A percentile compares a stretch with the other conserved stretches of the same genome.
These are phyloP conservation scores for Penicillium roqueforti DNA, from an alignment of 495 filamentous ascomycete genomes.

Conservation along the genomic window DNA sequence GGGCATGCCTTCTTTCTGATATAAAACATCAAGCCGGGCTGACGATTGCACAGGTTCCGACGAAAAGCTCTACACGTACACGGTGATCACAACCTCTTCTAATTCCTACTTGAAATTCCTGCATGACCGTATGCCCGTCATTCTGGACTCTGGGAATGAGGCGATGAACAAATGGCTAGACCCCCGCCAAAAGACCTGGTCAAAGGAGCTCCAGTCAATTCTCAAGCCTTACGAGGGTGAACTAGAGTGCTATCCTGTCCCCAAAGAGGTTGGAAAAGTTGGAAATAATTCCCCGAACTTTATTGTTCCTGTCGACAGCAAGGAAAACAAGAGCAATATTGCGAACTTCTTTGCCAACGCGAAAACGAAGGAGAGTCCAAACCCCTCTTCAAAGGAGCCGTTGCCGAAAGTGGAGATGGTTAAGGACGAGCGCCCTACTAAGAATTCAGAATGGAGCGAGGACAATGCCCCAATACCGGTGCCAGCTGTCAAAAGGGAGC, in stretches of 20 bases:
- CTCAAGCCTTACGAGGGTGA: slow-evolving; percentile 75
- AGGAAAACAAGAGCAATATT: slow-evolving; percentile 86
- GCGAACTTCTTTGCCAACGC: slow-evolving; percentile 80
- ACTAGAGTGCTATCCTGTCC: slow-evolving; percentile 80
- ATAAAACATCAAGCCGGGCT: not conserved
- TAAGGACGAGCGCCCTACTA: slow-evolving; percentile 24
- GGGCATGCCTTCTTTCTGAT: slow-evolving; percentile 39
- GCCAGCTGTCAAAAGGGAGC: slow-evolving; percentile 56
- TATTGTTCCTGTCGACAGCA: slow-evolving; percentile 74
- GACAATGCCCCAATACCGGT: slow-evolving; percentile 46
- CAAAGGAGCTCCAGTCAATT: slow-evolving; percentile 67
- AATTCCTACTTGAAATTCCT: slow-evolving; percentile 76
- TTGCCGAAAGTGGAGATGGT: slow-evolving; percentile 17
- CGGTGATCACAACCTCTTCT: slow-evolving; percentile 84
- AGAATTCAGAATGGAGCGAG: slow-evolving; percentile 18
- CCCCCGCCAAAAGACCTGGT: slow-evolving; percentile 67
- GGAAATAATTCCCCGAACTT: slow-evolving; percentile 86
- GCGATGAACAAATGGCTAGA: slow-evolving; percentile 77
- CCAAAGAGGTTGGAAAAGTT: slow-evolving; percentile 88
- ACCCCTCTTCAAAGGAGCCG: slow-evolving; percentile 9
- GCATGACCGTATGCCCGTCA: slow-evolving; percentile 94
- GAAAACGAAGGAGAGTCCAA: slow-evolving; percentile 32
- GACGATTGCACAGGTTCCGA: slow-evolving; percentile 38
- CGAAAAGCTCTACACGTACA: slow-evolving; percentile 77
- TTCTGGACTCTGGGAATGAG: slow-evolving; percentile 71